Percentiles rank a stretch among this genome's conserved stretches.
phyloP scores from a whole-genome alignment of 176 grass and related monocot genomes.

The Oryza meridionalis region DNA sequence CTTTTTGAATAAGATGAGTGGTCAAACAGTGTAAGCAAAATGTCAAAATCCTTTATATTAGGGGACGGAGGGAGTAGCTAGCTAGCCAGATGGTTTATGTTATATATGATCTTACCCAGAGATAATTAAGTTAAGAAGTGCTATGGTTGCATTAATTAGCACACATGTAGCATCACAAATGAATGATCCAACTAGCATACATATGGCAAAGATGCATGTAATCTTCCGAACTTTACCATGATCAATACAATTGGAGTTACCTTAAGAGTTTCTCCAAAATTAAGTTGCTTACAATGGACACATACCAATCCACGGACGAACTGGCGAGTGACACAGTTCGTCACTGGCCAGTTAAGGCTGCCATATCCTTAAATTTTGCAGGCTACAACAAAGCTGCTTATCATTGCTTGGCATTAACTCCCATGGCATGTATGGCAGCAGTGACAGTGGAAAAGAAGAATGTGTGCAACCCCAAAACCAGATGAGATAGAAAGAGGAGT shows the following conservation, averaged over 20 bases:
- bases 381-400: neutral
- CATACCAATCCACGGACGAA: neutral
- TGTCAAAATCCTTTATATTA: no score
- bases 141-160: neutral
- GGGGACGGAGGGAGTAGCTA: neutral
- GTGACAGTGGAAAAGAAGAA: constrained; percentile 38
- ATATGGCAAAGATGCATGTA: neutral
- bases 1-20: no score
- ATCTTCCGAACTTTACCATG: neutral
- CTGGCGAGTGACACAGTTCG: neutral
- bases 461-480: constrained; percentile 19
- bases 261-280: neutral
- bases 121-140: neutral
- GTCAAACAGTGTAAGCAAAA: no score
- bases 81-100: neutral
- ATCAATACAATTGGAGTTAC: neutral
- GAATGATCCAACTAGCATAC: neutral
- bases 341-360: constrained; percentile 32
- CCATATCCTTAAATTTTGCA: constrained; percentile 30
- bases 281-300: neutral
- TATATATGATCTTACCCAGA: neutral
- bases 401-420: constrained; percentile 25
- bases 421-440: neutral
- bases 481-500: neutral
- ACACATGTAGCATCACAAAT: neutral